phyloP scores from a whole-genome alignment of 1,284 basidiomycete species.

The Leucoagaricus sp. region DNA sequence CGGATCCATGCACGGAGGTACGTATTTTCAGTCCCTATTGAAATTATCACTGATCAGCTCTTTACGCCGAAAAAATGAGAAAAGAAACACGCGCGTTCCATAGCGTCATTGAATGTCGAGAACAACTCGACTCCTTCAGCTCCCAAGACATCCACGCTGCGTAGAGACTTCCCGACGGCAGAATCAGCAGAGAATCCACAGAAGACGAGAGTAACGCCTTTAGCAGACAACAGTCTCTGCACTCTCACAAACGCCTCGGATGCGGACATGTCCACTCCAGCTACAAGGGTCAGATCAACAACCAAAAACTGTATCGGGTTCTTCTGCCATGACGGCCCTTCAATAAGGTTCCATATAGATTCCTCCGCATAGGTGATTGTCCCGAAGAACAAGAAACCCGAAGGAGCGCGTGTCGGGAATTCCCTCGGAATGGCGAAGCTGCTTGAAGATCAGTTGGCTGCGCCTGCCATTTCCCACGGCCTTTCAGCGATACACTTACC shows the following conservation, averaged over 20 bases:
- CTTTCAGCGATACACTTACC: no score
- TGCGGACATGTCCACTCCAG: conserved; percentile 92
- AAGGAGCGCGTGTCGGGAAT: not conserved
- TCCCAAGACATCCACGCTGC: conserved; percentile 67
- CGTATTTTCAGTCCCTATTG: conserved; percentile 84
- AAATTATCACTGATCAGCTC: not conserved
- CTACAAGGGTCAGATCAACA: conserved; percentile 84
- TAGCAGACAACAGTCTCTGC: conserved; percentile 79
- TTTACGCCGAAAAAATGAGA: not conserved
- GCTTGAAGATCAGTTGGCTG: no score
- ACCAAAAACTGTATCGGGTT: conserved; percentile 90
- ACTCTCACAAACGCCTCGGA: conserved; percentile 95
- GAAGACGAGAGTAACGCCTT: conserved; percentile 83
- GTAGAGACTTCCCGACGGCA: conserved; percentile 68
- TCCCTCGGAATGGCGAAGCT: no score
- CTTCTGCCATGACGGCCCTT: conserved; percentile 72
- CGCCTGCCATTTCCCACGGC: no score
- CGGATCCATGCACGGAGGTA: conserved; percentile 80
- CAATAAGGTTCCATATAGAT: conserved; percentile 73
- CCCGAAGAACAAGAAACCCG: conserved; percentile 94
- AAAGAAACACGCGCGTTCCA: conserved; percentile 74
- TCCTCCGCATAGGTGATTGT: conserved; percentile 90
- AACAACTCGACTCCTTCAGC: conserved; percentile 84
- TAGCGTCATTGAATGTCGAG: conserved; percentile 82
- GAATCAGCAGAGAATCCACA: conserved; percentile 78